Conservation (phyloP, 1,139 yeast species). For the Taiozyma sp. region DNA sequence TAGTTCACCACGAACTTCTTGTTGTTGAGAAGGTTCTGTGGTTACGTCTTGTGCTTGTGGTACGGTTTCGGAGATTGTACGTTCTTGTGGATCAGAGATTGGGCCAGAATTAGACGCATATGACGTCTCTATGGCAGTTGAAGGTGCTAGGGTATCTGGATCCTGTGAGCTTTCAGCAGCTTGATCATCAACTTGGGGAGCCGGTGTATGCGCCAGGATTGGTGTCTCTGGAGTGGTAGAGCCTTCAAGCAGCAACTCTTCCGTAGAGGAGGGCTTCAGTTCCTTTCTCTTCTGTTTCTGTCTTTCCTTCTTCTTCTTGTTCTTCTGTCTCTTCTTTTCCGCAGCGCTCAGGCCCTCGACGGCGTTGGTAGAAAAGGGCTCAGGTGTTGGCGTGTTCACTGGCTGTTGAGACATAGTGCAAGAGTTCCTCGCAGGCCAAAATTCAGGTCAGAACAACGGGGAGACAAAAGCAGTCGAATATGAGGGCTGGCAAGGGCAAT, state of each 20-base stretch:
- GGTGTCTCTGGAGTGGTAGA: background rate
- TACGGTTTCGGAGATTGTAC: background rate
- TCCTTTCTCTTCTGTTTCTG: constrained; percentile 3
- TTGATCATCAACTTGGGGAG: background rate
- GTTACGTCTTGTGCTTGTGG: background rate
- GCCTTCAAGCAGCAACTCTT: background rate
- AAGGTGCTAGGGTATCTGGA: background rate
- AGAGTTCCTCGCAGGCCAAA: background rate
- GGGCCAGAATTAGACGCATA: background rate
- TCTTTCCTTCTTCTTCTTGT: constrained; percentile 9
- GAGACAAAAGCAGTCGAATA: background rate
- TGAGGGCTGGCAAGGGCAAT: background rate
- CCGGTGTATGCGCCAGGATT: background rate
- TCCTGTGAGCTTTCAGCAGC: background rate
- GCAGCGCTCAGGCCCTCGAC: background rate
- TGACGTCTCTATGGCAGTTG: background rate
- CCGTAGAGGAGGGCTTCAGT: background rate
- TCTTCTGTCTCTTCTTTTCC: constrained; percentile 4
- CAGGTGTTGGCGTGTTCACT: background rate
- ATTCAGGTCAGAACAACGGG: background rate
- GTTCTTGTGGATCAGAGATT: background rate
- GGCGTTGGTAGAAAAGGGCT: background rate
- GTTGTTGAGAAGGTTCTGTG: background rate
- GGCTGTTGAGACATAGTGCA: background rate
- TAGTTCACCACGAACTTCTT: background rate